Conservation (phyloP, 2,329 filamentous ascomycete genomes). For the Dactylellina drechsleri region DNA sequence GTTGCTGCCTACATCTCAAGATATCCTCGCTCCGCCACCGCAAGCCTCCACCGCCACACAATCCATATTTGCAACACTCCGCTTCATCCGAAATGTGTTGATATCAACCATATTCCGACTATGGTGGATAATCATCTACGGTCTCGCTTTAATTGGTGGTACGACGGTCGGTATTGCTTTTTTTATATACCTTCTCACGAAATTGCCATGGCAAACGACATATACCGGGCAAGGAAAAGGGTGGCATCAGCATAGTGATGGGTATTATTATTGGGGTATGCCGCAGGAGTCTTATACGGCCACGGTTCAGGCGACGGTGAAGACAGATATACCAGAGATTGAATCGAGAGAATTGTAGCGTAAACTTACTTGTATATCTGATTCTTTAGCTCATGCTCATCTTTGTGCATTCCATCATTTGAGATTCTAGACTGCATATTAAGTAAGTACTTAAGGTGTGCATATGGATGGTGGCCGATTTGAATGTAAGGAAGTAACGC, state of each 20-base stretch:
- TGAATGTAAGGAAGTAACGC: too few species aligned
- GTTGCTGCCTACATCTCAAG: conserved; percentile 35
- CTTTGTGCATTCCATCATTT: too few species aligned
- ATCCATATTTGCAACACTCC: conserved; percentile 39
- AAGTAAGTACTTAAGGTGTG: too few species aligned
- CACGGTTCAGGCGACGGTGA: conserved; percentile 30
- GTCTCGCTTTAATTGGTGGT: conserved; percentile 32
- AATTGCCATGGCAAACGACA: conserved; percentile 33
- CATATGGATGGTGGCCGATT: too few species aligned
- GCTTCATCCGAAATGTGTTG: conserved; percentile 25
- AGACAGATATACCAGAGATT: conserved; percentile 36
- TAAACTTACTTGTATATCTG: too few species aligned
- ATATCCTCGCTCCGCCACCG: conserved; percentile 43
- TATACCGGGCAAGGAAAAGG: conserved; percentile 26
- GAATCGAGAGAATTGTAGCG: conserved; percentile 28
- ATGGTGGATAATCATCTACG: conserved; percentile 37
- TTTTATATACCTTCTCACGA: conserved; percentile 27
- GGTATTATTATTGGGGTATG: conserved; percentile 47
- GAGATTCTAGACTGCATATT: too few species aligned
- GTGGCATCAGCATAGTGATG: conserved; percentile 37
- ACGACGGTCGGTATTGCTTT: conserved; percentile 27
- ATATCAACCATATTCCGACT: conserved; percentile 23
- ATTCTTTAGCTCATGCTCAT: too few species aligned
- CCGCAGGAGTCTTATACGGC: conserved; percentile 33
- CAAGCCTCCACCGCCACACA: conserved; percentile 40